Percentiles rank a stretch among this genome's conserved stretches.
Conservation (phyloP, 164 flowering plant species). For the Cinnamomum micranthum region DNA sequence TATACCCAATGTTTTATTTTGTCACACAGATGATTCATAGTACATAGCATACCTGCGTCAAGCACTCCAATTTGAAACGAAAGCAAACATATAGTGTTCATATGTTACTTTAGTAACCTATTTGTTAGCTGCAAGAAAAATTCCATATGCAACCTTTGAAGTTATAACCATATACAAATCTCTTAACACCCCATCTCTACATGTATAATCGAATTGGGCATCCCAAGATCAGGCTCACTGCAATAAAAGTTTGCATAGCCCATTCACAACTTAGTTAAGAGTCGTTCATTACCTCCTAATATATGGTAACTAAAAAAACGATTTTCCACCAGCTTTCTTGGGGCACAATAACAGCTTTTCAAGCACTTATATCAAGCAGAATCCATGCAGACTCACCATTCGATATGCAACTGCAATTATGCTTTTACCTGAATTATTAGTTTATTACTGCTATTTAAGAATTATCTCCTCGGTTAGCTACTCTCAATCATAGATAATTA, state of each 20-base stretch:
- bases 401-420: not conserved
- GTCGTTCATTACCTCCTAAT: not conserved
- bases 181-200: not conserved
- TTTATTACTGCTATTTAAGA: not conserved
- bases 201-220: not conserved
- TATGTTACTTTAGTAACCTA: not conserved
- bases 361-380: too few relatives aligned
- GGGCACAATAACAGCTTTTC: not conserved
- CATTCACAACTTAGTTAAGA: not conserved
- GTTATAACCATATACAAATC: not conserved
- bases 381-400: too few relatives aligned
- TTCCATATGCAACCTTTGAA: not conserved
- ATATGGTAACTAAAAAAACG: not conserved
- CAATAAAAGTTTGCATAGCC: not conserved
- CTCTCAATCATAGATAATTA: not conserved
- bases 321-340: not conserved
- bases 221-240: not conserved
- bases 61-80: too few relatives aligned
- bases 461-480: not conserved
- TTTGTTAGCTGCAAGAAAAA: not conserved
- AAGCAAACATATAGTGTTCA: not conserved
- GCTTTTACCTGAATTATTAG: not conserved
- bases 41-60: too few relatives aligned
- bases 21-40: too few relatives aligned
- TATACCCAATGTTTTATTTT: too few relatives aligned